A percentile compares a stretch with the other conserved stretches of the same genome.
Conservation (phyloP, 2,329 filamentous ascomycete species). For the Monosporascus cannonballus region DNA sequence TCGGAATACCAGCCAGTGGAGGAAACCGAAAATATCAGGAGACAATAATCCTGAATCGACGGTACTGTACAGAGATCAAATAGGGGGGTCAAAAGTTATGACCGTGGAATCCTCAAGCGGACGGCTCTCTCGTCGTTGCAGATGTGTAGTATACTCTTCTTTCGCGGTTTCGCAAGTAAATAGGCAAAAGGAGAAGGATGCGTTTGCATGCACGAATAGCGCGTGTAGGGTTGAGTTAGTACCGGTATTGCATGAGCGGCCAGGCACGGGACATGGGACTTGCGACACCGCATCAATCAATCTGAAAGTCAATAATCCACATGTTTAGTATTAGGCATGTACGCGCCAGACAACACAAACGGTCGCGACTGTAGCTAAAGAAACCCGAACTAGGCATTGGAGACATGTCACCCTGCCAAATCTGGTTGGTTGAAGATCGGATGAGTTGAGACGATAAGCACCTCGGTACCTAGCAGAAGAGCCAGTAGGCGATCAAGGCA, state of each 20-base stretch:
- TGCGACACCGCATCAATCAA: not conserved
- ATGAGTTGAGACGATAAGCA: too few relatives aligned
- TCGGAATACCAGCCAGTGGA: conserved; percentile 12
- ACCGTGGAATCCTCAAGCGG: not conserved
- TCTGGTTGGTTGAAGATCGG: too few relatives aligned
- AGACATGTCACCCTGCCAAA: too few relatives aligned
- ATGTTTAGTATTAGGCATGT: not conserved
- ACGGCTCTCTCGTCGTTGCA: not conserved
- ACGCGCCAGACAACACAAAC: not conserved
- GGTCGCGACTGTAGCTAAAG: not conserved
- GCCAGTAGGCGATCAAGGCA: too few relatives aligned
- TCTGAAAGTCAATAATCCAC: not conserved
- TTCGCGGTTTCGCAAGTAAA: not conserved
- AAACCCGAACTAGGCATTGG: not conserved
- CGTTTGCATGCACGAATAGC: not conserved
- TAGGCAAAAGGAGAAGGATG: not conserved
- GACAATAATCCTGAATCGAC: not conserved
- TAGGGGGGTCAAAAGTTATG: not conserved
- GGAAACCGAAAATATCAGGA: conserved; percentile 5
- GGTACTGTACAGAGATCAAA: not conserved
- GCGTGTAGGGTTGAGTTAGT: not conserved
- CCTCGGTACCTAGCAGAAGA: too few relatives aligned
- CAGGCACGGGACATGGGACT: too few relatives aligned
- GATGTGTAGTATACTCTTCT: not conserved
- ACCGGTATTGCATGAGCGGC: not conserved